Percentiles rank a stretch among this genome's conserved stretches.
Evolutionary conservation across 768 basidiomycete genomes (phyloP).

Genomic region (Amanita rubescens): DNA sequence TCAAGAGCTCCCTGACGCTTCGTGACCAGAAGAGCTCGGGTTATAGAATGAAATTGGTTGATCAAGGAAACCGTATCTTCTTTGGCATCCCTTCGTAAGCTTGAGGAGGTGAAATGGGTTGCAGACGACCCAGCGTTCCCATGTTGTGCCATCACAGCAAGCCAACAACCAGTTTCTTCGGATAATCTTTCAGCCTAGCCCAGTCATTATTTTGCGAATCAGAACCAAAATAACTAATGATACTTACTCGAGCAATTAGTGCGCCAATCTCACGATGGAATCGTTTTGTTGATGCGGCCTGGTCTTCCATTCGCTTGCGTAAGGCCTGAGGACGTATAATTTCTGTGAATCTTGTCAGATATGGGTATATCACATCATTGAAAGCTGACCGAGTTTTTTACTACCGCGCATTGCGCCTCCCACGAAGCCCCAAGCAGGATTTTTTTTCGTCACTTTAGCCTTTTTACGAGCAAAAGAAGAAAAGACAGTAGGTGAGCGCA

Average conservation of each 20-base stretch:
- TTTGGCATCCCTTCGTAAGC: constrained; percentile 8
- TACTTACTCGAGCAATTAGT: background rate
- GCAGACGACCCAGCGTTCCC: background rate
- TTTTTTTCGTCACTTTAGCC: background rate
- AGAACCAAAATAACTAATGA: too few species aligned
- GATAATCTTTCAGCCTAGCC: too few species aligned
- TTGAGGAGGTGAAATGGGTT: constrained; percentile 6
- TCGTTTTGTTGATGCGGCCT: background rate
- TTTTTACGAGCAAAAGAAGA: background rate
- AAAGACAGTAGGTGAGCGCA: too few species aligned
- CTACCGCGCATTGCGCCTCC: background rate
- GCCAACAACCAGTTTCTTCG: constrained; percentile 10
- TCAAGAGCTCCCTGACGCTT: constrained; percentile 5
- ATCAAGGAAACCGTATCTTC: constrained; percentile 1
- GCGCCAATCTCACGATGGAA: background rate
- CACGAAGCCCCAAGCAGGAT: background rate
- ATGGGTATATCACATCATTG: background rate
- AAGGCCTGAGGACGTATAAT: background rate
- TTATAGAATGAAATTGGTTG: constrained; percentile 1
- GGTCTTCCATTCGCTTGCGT: background rate
- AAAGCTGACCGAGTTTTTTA: background rate
- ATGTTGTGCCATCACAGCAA: constrained; percentile 8
- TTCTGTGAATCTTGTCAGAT: background rate
- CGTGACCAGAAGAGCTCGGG: background rate
- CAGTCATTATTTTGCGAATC: too few species aligned